phyloP scores from a whole-genome alignment of 352 stramenopile genomes.

The Globisporangium alternatum region DNA sequence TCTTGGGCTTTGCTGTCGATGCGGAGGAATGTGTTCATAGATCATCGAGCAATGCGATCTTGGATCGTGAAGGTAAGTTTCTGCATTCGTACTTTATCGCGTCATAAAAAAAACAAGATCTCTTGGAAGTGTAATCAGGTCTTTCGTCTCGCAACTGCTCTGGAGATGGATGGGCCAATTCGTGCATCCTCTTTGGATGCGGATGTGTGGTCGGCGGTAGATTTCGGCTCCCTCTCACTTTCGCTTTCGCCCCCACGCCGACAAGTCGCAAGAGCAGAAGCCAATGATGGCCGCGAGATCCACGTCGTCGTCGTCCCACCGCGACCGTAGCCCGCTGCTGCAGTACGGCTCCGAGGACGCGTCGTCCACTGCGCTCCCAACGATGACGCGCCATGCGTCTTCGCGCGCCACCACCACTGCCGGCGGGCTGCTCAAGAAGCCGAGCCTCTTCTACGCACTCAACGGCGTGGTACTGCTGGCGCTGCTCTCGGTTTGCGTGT shows the following conservation, averaged over 20 bases:
- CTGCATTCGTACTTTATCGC: too few species aligned
- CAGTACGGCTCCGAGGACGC: constrained; percentile 50
- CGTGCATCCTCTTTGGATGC: too few species aligned
- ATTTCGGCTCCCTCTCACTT: neutral
- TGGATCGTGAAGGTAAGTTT: too few species aligned
- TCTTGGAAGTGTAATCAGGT: too few species aligned
- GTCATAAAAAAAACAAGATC: too few species aligned
- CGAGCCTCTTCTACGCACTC: constrained; percentile 42
- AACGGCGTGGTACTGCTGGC: constrained; percentile 58
- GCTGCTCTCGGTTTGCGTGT: constrained; percentile 58
- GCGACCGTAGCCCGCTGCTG: constrained; percentile 57
- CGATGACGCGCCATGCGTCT: constrained; percentile 15
- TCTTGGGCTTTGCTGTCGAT: too few species aligned
- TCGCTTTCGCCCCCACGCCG: neutral
- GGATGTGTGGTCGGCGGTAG: too few species aligned
- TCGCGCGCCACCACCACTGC: neutral
- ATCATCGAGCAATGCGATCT: too few species aligned
- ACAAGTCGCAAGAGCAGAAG: constrained; percentile 3
- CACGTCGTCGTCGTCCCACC: constrained; percentile 8
- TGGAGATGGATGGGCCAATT: too few species aligned
- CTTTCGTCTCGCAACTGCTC: too few species aligned
- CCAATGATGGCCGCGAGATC: neutral
- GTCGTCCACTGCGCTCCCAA: constrained; percentile 16
- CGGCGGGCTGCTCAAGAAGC: constrained; percentile 23
- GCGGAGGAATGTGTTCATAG: too few species aligned